Evolutionary conservation across 108 stramenopile genomes (phyloP).

Genomic region (Schizochytrium sp.): DNA sequence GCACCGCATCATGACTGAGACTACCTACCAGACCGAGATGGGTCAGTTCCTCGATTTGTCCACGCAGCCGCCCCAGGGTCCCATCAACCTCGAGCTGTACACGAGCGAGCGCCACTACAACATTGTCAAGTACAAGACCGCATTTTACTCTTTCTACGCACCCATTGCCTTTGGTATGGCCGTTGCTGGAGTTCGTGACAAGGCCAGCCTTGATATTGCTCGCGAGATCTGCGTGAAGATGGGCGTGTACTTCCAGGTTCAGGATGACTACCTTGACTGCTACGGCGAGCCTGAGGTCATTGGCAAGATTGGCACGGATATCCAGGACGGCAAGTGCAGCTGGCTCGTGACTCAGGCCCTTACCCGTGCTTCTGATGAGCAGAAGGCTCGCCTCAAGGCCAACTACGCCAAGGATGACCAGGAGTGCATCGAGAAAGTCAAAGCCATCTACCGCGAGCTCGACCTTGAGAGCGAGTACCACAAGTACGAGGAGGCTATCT

Average conservation of each 20-base stretch:
- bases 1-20: slow-evolving; percentile 82
- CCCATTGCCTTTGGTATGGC: slow-evolving; percentile 87
- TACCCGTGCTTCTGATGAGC: slow-evolving; percentile 72
- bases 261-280: slow-evolving; percentile 98
- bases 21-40: slow-evolving; percentile 92
- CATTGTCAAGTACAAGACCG: slow-evolving; percentile 99
- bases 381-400: slow-evolving; percentile 77
- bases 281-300: slow-evolving; percentile 91
- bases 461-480: slow-evolving; percentile 81
- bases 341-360: slow-evolving; percentile 95
- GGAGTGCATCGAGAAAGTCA: slow-evolving; percentile 80
- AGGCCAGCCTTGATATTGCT: slow-evolving; percentile 69
- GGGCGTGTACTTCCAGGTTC: slow-evolving; percentile 99
- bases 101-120: slow-evolving; percentile 85
- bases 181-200: slow-evolving; percentile 70
- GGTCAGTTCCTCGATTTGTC: slow-evolving; percentile 94
- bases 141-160: slow-evolving; percentile 98
- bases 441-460: slow-evolving; percentile 88
- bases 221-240: slow-evolving; percentile 84
- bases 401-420: slow-evolving; percentile 90
- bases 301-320: slow-evolving; percentile 99
- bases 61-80: slow-evolving; percentile 68
- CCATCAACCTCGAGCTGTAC: slow-evolving; percentile 80
- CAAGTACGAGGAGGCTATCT: slow-evolving; percentile 86
- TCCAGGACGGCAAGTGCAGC: slow-evolving; percentile 99